These are phyloP conservation scores for Westerdykella ornata DNA, from an alignment of 2,329 filamentous ascomycete species.

Conservation along the genomic window DNA sequence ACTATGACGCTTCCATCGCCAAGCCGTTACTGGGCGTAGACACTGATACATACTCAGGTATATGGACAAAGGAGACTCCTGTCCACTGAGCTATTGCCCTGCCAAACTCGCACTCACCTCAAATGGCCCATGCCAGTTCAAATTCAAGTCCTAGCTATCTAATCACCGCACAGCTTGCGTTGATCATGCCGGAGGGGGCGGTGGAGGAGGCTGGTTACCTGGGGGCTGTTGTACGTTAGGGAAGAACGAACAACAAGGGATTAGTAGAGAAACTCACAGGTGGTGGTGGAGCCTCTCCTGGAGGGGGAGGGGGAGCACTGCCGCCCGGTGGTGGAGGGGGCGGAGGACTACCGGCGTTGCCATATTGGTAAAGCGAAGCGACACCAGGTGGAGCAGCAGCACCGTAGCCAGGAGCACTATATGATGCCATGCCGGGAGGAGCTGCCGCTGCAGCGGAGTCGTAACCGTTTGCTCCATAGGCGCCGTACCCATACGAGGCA, in stretches of 20 bases:
- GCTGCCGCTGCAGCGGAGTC: constrained; percentile 16
- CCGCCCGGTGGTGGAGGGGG: constrained; percentile 56
- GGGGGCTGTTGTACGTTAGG: constrained; percentile 36
- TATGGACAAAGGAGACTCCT: too few relatives aligned
- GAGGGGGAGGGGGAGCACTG: constrained; percentile 54
- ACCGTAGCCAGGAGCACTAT: constrained; percentile 39
- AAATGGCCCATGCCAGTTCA: too few relatives aligned
- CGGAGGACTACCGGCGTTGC: constrained; percentile 48
- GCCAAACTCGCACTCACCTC: too few relatives aligned
- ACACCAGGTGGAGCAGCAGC: constrained; percentile 46
- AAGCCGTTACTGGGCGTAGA: too few relatives aligned
- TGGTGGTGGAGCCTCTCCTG: constrained; percentile 53
- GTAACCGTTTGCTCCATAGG: constrained; percentile 22
- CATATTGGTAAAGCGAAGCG: constrained; percentile 61
- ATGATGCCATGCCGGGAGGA: constrained; percentile 36
- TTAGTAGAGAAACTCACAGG: constrained; percentile 34
- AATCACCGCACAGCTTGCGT: background rate
- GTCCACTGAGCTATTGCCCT: too few relatives aligned
- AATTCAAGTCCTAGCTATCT: too few relatives aligned
- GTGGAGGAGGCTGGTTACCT: constrained; percentile 56
- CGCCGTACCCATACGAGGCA: constrained; percentile 43
- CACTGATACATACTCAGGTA: too few relatives aligned
- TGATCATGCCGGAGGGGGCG: constrained; percentile 43
- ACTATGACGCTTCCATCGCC: too few relatives aligned
- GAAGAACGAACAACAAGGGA: background rate